Evolutionary conservation across 768 basidiomycete genomes (phyloP).

Genomic region (Aureoboletus auriporus): DNA sequence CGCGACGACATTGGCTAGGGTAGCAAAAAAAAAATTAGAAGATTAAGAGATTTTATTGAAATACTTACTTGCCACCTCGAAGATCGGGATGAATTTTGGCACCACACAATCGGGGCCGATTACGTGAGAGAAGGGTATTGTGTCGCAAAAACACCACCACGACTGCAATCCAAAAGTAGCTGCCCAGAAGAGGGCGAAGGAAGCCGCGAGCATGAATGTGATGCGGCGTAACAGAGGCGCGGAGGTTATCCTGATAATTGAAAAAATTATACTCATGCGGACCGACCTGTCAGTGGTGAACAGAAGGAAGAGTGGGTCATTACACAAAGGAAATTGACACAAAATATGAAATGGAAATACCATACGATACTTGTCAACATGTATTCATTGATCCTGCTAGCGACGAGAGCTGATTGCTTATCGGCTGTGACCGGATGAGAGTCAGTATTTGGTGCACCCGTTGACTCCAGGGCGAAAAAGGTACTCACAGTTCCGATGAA

Average conservation of each 20-base stretch:
- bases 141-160: slow-evolving; percentile 4
- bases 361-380: slow-evolving; percentile 8
- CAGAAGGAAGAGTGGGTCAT: too few species aligned
- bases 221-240: neutral
- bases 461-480: too few species aligned
- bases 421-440: neutral
- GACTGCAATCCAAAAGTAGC: neutral
- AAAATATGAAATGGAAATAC: neutral
- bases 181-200: slow-evolving; percentile 7
- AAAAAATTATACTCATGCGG: slow-evolving; percentile 15
- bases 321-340: too few species aligned
- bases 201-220: neutral
- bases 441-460: neutral
- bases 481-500: neutral
- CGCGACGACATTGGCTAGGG: slow-evolving; percentile 3
- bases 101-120: neutral
- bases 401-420: neutral
- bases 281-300: slow-evolving; percentile 13
- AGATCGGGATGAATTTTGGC: neutral
- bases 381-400: neutral
- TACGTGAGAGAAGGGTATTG: neutral
- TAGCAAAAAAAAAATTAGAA: neutral
- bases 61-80: slow-evolving; percentile 5
- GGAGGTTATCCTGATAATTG: slow-evolving; percentile 8
- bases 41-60: too few species aligned